Evolutionary conservation across 352 stramenopile species (phyloP).

Genomic region (Halophytophthora polymorphica): DNA sequence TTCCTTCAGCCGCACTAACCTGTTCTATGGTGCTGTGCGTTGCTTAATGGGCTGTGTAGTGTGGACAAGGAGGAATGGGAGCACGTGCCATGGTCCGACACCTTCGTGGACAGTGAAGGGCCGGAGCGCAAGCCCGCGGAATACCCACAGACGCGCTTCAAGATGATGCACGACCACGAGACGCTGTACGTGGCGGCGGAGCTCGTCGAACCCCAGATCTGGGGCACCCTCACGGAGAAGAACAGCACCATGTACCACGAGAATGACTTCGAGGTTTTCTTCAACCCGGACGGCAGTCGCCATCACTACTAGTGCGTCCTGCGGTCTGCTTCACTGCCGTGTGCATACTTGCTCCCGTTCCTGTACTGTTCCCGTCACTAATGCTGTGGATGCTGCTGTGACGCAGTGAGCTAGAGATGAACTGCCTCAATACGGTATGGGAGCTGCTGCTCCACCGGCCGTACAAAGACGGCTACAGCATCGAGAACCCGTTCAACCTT

Average conservation of each 20-base stretch:
- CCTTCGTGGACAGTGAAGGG: slow-evolving; percentile 82
- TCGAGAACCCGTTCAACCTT: slow-evolving; percentile 75
- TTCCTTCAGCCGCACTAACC: slow-evolving; percentile 2
- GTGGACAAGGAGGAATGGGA: slow-evolving; percentile 69
- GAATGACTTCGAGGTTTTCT: slow-evolving; percentile 93
- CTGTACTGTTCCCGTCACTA: not conserved
- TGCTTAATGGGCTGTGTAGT: slow-evolving; percentile 14
- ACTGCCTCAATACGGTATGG: slow-evolving; percentile 91
- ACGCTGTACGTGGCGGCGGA: slow-evolving; percentile 68
- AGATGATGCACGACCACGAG: slow-evolving; percentile 83
- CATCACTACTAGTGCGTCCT: slow-evolving; percentile 84
- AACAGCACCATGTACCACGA: slow-evolving; percentile 87
- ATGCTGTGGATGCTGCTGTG: slow-evolving; percentile 1
- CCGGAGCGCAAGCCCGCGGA: slow-evolving; percentile 33
- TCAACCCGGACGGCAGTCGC: slow-evolving; percentile 79
- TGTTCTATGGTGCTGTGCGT: not conserved
- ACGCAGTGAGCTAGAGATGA: slow-evolving; percentile 85
- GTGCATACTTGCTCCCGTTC: not conserved
- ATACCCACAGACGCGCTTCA: slow-evolving; percentile 53
- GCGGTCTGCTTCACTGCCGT: not conserved
- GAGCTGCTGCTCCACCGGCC: slow-evolving; percentile 86
- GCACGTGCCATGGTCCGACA: slow-evolving; percentile 61
- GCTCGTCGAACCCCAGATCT: slow-evolving; percentile 69
- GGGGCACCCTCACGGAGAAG: slow-evolving; percentile 63
- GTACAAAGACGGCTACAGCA: slow-evolving; percentile 85